These are phyloP conservation scores for Immersiporthe knoxdaviesiana DNA, from an alignment of 2,329 filamentous ascomycete species.

Conservation along the genomic window DNA sequence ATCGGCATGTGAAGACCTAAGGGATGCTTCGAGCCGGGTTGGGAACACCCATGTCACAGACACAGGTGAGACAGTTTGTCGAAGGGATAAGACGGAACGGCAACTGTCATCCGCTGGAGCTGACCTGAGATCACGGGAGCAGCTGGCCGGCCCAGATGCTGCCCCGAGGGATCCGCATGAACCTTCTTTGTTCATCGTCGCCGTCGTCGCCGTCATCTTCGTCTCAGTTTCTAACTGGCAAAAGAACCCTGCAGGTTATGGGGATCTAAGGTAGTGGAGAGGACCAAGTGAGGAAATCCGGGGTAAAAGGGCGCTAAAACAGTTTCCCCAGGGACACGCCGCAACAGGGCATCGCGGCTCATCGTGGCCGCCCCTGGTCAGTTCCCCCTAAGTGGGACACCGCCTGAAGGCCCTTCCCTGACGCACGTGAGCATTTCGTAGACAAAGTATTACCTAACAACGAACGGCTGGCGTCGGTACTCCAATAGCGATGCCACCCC, in stretches of 20 bases:
- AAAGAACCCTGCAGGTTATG: not conserved
- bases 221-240: not conserved
- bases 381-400: not conserved
- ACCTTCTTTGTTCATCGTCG: not conserved
- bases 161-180: not conserved
- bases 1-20: not conserved
- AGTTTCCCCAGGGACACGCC: constrained; percentile 3
- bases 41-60: not conserved
- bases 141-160: not conserved
- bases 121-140: constrained; percentile 8
- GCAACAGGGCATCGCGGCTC: not conserved
- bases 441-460: constrained; percentile 29
- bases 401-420: constrained; percentile 19
- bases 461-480: constrained; percentile 20
- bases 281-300: constrained; percentile 4
- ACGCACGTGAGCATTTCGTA: constrained; percentile 23
- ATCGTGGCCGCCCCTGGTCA: not conserved
- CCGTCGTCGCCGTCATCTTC: not conserved
- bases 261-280: constrained; percentile 1
- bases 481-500: not conserved
- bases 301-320: constrained; percentile 18
- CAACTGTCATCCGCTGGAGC: not conserved
- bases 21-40: not conserved
- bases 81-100: not conserved
- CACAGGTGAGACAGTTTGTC: not conserved